Evolutionary conservation across 495 filamentous ascomycete species (phyloP).

Genomic region (Cudoniella acicularis): DNA sequence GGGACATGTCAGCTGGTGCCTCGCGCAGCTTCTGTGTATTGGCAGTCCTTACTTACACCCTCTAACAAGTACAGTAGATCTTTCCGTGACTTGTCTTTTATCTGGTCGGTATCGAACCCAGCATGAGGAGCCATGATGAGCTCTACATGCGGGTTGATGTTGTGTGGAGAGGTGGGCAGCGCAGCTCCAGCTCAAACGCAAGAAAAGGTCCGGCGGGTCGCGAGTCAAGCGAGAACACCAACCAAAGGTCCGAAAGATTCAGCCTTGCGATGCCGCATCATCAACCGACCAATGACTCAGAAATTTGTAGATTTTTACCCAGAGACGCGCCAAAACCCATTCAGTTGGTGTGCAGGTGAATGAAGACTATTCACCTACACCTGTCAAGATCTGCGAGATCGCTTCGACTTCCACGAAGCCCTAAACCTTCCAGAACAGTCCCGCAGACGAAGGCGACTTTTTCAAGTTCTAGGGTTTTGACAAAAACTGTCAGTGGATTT

Average conservation of each 20-base stretch:
- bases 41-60: slow-evolving; percentile 69
- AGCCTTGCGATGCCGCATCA: slow-evolving; percentile 11
- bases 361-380: slow-evolving; percentile 20
- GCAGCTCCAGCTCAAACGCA: background rate
- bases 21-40: slow-evolving; percentile 3
- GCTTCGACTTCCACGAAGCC: slow-evolving; percentile 10
- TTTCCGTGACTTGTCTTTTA: slow-evolving; percentile 78
- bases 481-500: background rate
- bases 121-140: slow-evolving; percentile 61
- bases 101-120: slow-evolving; percentile 74
- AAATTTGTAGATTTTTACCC: slow-evolving; percentile 10
- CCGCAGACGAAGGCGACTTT: slow-evolving; percentile 1
- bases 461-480: slow-evolving; percentile 12
- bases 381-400: slow-evolving; percentile 25
- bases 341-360: slow-evolving; percentile 14
- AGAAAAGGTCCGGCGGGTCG: background rate
- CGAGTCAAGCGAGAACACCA: background rate
- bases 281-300: slow-evolving; percentile 23
- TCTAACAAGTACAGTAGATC: slow-evolving; percentile 84
- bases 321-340: slow-evolving; percentile 2
- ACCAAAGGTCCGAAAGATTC: slow-evolving; percentile 8
- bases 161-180: background rate
- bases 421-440: background rate
- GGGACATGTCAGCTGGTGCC: slow-evolving; percentile 9
- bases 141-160: slow-evolving; percentile 30